Evolutionary conservation across 1,139 yeast genomes (phyloP), one percentile per base, ranked within the genome.

Genomic region (Arxiozyma bovina): DNA sequence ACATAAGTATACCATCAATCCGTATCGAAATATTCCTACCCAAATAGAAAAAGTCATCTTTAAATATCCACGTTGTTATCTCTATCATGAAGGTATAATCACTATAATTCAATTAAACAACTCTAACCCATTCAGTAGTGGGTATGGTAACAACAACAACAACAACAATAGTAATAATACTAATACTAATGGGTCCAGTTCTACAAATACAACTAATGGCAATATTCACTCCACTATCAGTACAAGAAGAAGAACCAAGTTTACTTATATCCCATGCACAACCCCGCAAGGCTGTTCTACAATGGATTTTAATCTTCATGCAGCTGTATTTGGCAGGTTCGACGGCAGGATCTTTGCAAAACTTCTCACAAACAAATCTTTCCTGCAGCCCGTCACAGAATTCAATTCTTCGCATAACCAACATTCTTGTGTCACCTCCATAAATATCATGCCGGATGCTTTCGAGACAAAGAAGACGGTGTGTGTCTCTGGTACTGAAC

Each of bases 321-420:
- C 71, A 1, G 70, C 77, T 0, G 72, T 74, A 0, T 76, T 74
- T 63, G 81, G 80, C 2, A 69, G 77, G 52, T 73, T 72, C 63
- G 77, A 76, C 61, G 79, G 80, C 9, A 66, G 71, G 46, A 67
- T 77, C 0, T 74, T 61, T 44, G 73, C 74, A 6, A 73, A 76
- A 47, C 60, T 72, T 15, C 58, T 77, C 46, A 69, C 71, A 30
- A 69, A 71, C 58, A 71, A 65, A 52, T 64, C 73, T 0, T 67
- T 74, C 47, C 56, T 74, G 48, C 65, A 73, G 8, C 74, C 77
- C 0, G 64, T 73, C 1, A 66, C 70, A 12, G 71, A 70, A 53
- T 73, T 72, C 55, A 63, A 67, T 46, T 57, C 61, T 1, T 56
- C 60, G 7, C 76, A 74, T 57, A 55, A 59, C 1, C 21, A 27